Evolutionary conservation across 2,329 filamentous ascomycete species (phyloP).

Genomic region (Fusarium pseudograminearum): DNA sequence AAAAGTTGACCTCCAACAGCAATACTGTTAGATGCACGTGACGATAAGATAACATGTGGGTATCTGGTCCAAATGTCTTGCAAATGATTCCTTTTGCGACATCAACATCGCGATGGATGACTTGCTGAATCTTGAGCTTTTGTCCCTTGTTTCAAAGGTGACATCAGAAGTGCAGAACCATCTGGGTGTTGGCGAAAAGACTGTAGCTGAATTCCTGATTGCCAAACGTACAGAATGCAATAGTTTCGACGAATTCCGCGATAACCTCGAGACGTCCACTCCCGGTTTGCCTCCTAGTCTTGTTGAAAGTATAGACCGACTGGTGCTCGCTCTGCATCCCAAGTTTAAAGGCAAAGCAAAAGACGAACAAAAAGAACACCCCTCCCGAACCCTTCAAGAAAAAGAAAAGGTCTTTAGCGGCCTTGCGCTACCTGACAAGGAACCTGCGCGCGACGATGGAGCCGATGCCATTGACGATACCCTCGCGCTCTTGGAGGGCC

Average conservation of each 20-base stretch:
- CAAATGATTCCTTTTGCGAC: slow-evolving; percentile 6
- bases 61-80: slow-evolving; percentile 2
- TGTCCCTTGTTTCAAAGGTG: slow-evolving; percentile 95
- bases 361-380: slow-evolving; percentile 56
- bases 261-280: slow-evolving; percentile 68
- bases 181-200: slow-evolving; percentile 91
- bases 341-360: slow-evolving; percentile 76
- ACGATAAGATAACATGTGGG: slow-evolving; percentile 4
- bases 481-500: slow-evolving; percentile 86
- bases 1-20: too few species aligned
- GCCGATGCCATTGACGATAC: slow-evolving; percentile 89
- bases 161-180: slow-evolving; percentile 96
- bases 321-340: slow-evolving; percentile 91
- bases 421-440: slow-evolving; percentile 85
- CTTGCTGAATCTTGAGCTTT: slow-evolving; percentile 87
- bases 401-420: slow-evolving; percentile 93
- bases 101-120: slow-evolving; percentile 77
- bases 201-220: slow-evolving; percentile 95
- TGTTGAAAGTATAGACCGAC: slow-evolving; percentile 89
- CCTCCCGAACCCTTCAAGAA: slow-evolving; percentile 67
- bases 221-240: slow-evolving; percentile 84
- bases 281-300: slow-evolving; percentile 87
- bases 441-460: slow-evolving; percentile 54
- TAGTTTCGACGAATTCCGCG: slow-evolving; percentile 78
- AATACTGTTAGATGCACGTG: not conserved